A percentile compares a stretch with the other conserved stretches of the same genome.
Conservation (phyloP, 345 rosid species). For the Lumnitzera racemosa region DNA sequence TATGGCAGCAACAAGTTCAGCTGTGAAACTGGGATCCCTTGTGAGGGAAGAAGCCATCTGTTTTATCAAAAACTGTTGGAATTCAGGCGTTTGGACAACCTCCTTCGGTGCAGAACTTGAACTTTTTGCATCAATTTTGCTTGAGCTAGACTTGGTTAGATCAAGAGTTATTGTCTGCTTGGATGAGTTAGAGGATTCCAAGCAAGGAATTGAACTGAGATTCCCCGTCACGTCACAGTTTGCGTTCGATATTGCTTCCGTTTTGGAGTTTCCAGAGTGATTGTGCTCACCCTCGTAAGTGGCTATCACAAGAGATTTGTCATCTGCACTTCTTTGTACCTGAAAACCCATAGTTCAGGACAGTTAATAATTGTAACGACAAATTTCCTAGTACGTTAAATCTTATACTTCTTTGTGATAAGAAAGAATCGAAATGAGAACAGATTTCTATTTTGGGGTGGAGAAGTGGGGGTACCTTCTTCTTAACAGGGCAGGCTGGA, state of each 20-base stretch:
- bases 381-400: not conserved
- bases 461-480: conserved; percentile 46
- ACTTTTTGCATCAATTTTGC: not conserved
- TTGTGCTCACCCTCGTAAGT: conserved; percentile 99
- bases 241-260: conserved; percentile 40
- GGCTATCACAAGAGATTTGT: conserved; percentile 70
- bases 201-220: conserved; percentile 24
- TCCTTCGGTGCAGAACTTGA: conserved; percentile 12
- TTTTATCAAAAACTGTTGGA: conserved; percentile 56
- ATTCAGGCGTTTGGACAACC: conserved; percentile 35
- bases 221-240: conserved; percentile 18
- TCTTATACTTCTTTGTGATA: not conserved
- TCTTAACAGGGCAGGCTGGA: conserved; percentile 87
- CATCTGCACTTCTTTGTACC: conserved; percentile 95
- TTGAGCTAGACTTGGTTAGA: conserved; percentile 31
- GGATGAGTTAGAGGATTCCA: conserved; percentile 26
- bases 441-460: no score
- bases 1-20: conserved; percentile 82
- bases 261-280: conserved; percentile 60
- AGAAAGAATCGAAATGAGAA: not conserved
- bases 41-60: conserved; percentile 89
- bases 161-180: conserved; percentile 38
- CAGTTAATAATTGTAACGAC: not conserved
- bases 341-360: conserved; percentile 13
- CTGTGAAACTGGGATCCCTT: conserved; percentile 78